phyloP scores from a whole-genome alignment of 2,329 filamentous ascomycete genomes.

The Aureobasidium sp. region DNA sequence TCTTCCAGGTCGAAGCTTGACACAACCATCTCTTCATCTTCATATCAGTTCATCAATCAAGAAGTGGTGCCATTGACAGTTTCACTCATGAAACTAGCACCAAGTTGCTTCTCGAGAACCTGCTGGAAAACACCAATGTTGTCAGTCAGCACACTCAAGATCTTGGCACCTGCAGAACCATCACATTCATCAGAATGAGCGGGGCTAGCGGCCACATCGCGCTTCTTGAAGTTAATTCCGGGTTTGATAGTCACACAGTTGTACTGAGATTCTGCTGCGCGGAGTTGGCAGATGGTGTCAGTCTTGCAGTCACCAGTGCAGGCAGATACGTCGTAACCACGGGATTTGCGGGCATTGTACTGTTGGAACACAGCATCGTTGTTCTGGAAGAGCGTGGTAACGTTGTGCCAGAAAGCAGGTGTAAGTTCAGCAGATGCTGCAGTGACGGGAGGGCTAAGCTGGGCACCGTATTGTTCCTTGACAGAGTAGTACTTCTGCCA shows the following conservation, averaged over 20 bases:
- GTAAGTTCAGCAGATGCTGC: slow-evolving; percentile 39
- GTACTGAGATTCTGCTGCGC: slow-evolving; percentile 45
- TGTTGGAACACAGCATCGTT: slow-evolving; percentile 37
- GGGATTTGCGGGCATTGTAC: slow-evolving; percentile 41
- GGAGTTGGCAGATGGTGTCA: slow-evolving; percentile 44
- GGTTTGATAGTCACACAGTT: slow-evolving; percentile 32
- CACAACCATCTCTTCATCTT: background rate
- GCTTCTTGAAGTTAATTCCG: slow-evolving; percentile 10
- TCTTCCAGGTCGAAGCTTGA: background rate
- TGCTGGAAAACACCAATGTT: background rate
- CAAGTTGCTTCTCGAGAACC: background rate
- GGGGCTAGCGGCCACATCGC: background rate
- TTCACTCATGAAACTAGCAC: background rate
- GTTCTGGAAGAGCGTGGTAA: slow-evolving; percentile 42
- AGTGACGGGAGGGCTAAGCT: slow-evolving; percentile 35
- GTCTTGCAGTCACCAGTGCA: slow-evolving; percentile 38
- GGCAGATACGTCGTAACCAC: slow-evolving; percentile 34
- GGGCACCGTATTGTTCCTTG: slow-evolving; percentile 44
- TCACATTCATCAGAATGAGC: background rate
- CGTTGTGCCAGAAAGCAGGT: slow-evolving; percentile 51
- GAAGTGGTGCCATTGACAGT: background rate
- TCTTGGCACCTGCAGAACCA: slow-evolving; percentile 3
- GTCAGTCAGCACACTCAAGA: background rate
- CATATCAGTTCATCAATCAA: background rate
- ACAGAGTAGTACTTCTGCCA: slow-evolving; percentile 51